Evolutionary conservation across 1,284 basidiomycete species (phyloP), one percentile per base, ranked within the genome.

Genomic region (Ceratobasidium sp.): DNA sequence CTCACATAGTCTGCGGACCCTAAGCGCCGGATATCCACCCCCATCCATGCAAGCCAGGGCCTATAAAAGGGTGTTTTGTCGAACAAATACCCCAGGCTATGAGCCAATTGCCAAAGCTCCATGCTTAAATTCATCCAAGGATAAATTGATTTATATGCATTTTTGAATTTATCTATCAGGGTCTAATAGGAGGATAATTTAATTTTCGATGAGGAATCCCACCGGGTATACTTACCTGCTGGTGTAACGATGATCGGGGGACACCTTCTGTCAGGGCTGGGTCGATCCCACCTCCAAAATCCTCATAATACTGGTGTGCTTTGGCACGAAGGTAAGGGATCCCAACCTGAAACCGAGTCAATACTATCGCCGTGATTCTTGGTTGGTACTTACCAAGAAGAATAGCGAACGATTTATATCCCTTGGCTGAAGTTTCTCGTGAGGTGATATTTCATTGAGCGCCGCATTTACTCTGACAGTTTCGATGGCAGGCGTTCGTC

Each of bases 21-120:
- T 66, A 95, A 79, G 36, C 94, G 83, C 25, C 93, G 85, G 21
- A 96, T 77, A 74, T 94, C 90, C 14, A 97, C 82, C 6, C 91
- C 88, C 70, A 95, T 85, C 86, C 89, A 89, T 30, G 83, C 81
- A 69, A 95, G 78, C 95, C 95, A 99, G 11, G 96, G 96, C 72
- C 95, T 85, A 79, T 96, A 96, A 76, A 88, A 90, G 0, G 89
- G 85, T 11, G 90, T 94, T 75, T 84, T 84, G 73, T 93, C 91
- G 76, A 98, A 98, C 25, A 98, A 82, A 78, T 98, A 99, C 7
- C 88, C 86, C 36, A 98, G 79, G 77, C 97, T 97, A 82, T 88
- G 91, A 41, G 84, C 79, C 16, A 98, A 82, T 69, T 97, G 80
- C 84, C 90, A 91, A 21, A 88, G 73, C 77, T 99, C 95, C 72